phyloP scores from a whole-genome alignment of 2,329 filamentous ascomycete genomes.

The Botryosphaeria dothidea region DNA sequence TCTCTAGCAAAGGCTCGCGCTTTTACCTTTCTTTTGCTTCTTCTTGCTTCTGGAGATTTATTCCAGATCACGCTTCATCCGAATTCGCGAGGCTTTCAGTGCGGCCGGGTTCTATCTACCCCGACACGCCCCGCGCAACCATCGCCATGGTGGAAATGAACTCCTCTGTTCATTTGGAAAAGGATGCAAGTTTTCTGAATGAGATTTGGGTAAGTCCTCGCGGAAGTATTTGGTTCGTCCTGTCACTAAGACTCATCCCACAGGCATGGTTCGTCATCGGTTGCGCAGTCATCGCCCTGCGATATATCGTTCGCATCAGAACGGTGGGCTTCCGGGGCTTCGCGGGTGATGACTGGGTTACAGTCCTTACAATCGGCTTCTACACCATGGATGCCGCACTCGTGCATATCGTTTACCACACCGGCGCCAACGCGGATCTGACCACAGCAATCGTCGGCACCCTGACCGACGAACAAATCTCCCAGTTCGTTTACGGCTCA shows the following conservation, averaged over 20 bases:
- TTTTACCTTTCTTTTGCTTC: not conserved
- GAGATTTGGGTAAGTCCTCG: not conserved
- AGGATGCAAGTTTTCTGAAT: not conserved
- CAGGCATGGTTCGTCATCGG: slow-evolving; percentile 32
- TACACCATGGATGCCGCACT: slow-evolving; percentile 40
- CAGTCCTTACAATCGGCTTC: slow-evolving; percentile 31
- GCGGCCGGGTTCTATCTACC: no score
- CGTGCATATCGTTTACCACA: slow-evolving; percentile 36
- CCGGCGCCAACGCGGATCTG: slow-evolving; percentile 33
- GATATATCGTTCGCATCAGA: slow-evolving; percentile 39
- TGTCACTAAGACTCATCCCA: no score
- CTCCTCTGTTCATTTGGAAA: not conserved
- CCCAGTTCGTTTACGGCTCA: slow-evolving; percentile 34
- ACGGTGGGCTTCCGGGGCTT: slow-evolving; percentile 41
- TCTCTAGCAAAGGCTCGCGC: not conserved
- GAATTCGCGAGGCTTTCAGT: no score
- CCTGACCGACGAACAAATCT: slow-evolving; percentile 32
- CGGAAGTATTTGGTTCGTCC: no score
- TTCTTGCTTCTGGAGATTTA: not conserved
- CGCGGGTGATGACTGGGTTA: slow-evolving; percentile 43
- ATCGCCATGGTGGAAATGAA: not conserved
- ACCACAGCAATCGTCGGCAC: slow-evolving; percentile 22
- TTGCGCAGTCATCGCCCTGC: slow-evolving; percentile 31
- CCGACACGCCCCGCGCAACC: not conserved
- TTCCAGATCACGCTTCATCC: not conserved